Base-by-base conservation (phyloP, 768 basidiomycete genomes). In the Pleurotus tuber-regium region DNA sequence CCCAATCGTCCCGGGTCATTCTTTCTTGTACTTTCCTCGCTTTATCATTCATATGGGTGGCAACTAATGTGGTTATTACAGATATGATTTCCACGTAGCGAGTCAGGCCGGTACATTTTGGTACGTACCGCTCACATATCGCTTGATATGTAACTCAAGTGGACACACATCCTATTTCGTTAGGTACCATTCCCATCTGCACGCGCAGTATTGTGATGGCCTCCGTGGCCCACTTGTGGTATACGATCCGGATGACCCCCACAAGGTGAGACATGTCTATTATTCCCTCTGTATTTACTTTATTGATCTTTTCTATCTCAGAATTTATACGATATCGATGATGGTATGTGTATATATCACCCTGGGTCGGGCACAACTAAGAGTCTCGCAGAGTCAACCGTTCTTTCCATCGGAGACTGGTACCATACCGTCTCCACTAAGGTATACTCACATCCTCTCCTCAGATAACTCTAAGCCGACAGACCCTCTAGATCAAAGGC, bases 361-460 rank as follows among this genome's bases (percentile, higher is more conserved):
- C n/a, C n/a, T n/a, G n/a, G n/a, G n/a, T n/a, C n/a, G n/a, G n/a
- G n/a, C n/a, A n/a, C n/a, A n/a, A n/a, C 40, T 31, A n/a, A 46
- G 57, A n/a, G n/a, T n/a, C n/a, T n/a, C n/a, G 11, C 51, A 78
- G 62, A 71, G 54, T 61, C 65, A 12, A 81, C 79, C 7, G 60
- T 81, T 26, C 70, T 75, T 23, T 71, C 73, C 1, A 56, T 75
- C 1, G 66, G 65, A 11, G 72, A 73, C 49, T 73, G 71, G 74
- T 72, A 55, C 25, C 50, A 10, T 8, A 12, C n/a, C n/a, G n/a
- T n/a, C n/a, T n/a, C n/a, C n/a, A n/a, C n/a, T n/a, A n/a, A n/a
- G n/a, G n/a, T n/a, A n/a, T n/a, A n/a, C n/a, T n/a, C n/a, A n/a
- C n/a, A n/a, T n/a, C n/a, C n/a, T n/a, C n/a, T n/a, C n/a, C n/a